Evolutionary conservation across 179 eudicot species (phyloP).

Genomic region (Spergularia azorica): DNA sequence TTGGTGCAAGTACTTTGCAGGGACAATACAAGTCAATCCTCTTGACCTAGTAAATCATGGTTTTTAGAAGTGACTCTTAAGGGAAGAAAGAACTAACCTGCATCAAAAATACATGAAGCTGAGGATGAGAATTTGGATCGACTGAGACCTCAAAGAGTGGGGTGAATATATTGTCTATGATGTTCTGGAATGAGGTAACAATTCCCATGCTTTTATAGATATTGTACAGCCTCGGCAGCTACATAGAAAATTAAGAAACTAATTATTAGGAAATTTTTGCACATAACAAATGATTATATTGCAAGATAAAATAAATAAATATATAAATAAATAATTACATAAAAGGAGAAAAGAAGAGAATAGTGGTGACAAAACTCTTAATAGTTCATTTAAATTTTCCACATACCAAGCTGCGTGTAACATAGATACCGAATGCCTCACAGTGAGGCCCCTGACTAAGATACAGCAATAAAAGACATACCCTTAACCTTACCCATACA

Average conservation of each 20-base stretch:
- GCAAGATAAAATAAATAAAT: neutral
- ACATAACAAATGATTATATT: neutral
- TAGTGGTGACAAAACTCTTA: no score
- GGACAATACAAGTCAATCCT: neutral
- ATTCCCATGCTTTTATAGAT: slow-evolving; percentile 80
- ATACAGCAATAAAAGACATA: no score
- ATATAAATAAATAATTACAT: no score
- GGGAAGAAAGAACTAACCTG: slow-evolving; percentile 47
- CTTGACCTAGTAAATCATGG: neutral
- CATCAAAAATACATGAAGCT: slow-evolving; percentile 68
- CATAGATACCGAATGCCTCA: no score
- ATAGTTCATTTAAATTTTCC: no score
- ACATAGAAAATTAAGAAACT: slow-evolving; percentile 19
- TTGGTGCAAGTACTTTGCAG: neutral
- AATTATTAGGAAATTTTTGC: slow-evolving; percentile 8
- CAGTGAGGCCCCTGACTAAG: no score
- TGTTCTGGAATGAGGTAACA: slow-evolving; percentile 76
- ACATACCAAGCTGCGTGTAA: no score
- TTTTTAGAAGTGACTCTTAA: neutral
- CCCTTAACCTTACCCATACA: no score
- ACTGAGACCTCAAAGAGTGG: slow-evolving; percentile 84
- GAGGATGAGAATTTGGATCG: slow-evolving; percentile 82
- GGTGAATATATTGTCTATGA: slow-evolving; percentile 69
- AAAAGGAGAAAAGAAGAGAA: no score
- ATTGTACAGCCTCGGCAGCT: slow-evolving; percentile 82